These are phyloP conservation scores for Rhodosporidiobolus odoratus DNA, from an alignment of 768 basidiomycete genomes.

Conservation along the genomic window DNA sequence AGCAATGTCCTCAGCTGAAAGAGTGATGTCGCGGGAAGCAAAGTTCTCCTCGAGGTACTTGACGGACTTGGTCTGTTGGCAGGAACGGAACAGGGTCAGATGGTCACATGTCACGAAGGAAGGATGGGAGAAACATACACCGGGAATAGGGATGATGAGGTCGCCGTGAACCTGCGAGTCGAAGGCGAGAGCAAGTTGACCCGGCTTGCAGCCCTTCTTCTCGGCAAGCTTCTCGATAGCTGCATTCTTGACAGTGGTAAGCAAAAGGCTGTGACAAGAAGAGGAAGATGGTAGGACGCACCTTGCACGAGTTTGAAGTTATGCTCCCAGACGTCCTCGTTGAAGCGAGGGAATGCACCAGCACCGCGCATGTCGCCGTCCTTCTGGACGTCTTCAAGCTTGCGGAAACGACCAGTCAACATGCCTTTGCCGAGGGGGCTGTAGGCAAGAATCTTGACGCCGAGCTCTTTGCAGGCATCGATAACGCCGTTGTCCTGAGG, in stretches of 20 bases:
- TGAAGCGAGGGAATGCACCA: neutral
- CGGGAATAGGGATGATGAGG: conserved; percentile 44
- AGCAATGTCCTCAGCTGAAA: conserved; percentile 50
- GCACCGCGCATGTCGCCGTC: neutral
- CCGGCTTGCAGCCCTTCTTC: conserved; percentile 47
- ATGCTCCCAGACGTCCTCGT: neutral
- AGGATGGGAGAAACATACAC: conserved; percentile 20
- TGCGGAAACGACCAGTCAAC: neutral
- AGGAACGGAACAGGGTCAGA: too few species aligned
- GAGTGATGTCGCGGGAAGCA: conserved; percentile 49
- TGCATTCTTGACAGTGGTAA: neutral
- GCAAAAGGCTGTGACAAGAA: neutral
- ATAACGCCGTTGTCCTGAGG: conserved; percentile 43
- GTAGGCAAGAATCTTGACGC: conserved; percentile 48
- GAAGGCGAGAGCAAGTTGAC: conserved; percentile 50
- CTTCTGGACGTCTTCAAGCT: neutral
- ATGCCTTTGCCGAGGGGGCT: conserved; percentile 18
- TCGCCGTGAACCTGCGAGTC: conserved; percentile 41
- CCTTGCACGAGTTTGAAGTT: neutral
- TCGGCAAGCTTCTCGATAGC: conserved; percentile 43
- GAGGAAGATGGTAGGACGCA: conserved; percentile 3
- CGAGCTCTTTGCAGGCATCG: conserved; percentile 46
- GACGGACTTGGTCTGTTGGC: conserved; percentile 45
- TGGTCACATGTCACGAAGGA: too few species aligned
- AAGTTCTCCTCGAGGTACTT: conserved; percentile 54